Percentiles rank a stretch among this genome's conserved stretches.
Evolutionary conservation across 2,329 filamentous ascomycete genomes (phyloP).

Genomic region (Plenodomus biglobosus): DNA sequence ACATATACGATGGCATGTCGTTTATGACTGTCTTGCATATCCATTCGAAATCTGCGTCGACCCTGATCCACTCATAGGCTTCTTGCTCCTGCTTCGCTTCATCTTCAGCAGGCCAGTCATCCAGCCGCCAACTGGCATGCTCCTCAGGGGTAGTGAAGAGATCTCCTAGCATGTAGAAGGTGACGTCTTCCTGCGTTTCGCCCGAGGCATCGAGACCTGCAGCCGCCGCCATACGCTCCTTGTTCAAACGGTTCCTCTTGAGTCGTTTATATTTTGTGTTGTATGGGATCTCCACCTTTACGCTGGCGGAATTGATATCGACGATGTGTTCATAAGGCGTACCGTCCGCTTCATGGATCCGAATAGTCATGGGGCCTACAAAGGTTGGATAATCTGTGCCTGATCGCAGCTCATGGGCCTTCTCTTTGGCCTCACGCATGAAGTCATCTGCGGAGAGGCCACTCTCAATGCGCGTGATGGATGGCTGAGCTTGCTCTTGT

Average conservation of each 20-base stretch:
- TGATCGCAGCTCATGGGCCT: slow-evolving; percentile 67
- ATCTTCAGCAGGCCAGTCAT: slow-evolving; percentile 86
- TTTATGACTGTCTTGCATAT: slow-evolving; percentile 75
- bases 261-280: slow-evolving; percentile 99
- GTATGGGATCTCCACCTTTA: slow-evolving; percentile 92
- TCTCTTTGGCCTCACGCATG: slow-evolving; percentile 81
- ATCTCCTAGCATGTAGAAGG: slow-evolving; percentile 90
- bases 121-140: slow-evolving; percentile 76
- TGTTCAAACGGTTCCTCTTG: slow-evolving; percentile 81
- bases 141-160: slow-evolving; percentile 83
- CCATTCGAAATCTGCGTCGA: slow-evolving; percentile 99
- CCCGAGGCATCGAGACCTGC: slow-evolving; percentile 63
- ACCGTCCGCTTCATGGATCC: slow-evolving; percentile 96
- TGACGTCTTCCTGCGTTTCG: slow-evolving; percentile 72
- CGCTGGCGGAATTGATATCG: slow-evolving; percentile 84
- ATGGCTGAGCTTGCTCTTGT: slow-evolving; percentile 55
- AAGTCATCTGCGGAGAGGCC: slow-evolving; percentile 72
- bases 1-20: slow-evolving; percentile 94
- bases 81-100: slow-evolving; percentile 92
- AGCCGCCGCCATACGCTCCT: slow-evolving; percentile 70
- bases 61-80: slow-evolving; percentile 97
- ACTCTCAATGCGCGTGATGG: slow-evolving; percentile 28
- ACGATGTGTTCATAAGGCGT: slow-evolving; percentile 98
- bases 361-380: slow-evolving; percentile 94
- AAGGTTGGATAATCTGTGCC: slow-evolving; percentile 77